phyloP scores from a whole-genome alignment of 1,284 basidiomycete genomes.

The Puccinia sorghi region DNA sequence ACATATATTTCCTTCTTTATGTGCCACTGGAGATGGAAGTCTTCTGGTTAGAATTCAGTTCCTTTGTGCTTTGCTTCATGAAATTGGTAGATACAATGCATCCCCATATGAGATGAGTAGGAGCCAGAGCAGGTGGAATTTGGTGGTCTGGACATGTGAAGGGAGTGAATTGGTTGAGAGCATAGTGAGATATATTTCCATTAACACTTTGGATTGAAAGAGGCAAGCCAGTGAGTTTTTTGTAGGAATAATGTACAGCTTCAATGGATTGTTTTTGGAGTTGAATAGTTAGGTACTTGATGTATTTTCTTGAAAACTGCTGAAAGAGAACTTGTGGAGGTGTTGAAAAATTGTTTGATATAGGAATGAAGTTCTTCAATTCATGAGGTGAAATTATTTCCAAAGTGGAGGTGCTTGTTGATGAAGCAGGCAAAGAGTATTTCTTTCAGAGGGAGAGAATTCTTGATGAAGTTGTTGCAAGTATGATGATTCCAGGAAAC shows the following conservation, averaged over 20 bases:
- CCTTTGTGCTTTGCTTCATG: background rate
- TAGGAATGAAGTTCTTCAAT: background rate
- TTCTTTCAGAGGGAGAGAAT: background rate
- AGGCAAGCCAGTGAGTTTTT: conserved; percentile 6
- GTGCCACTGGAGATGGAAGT: conserved; percentile 3
- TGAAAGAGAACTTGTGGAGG: background rate
- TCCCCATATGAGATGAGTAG: background rate
- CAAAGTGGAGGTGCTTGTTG: background rate
- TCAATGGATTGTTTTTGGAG: background rate
- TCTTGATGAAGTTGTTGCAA: background rate
- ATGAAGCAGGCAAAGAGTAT: background rate
- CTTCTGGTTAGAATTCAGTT: background rate
- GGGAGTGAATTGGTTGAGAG: background rate
- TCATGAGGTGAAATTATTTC: background rate
- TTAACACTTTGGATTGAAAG: background rate
- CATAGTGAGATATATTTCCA: background rate
- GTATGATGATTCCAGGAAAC: background rate
- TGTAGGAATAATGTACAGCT: background rate
- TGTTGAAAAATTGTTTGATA: background rate
- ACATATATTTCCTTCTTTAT: background rate
- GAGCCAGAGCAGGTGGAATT: background rate
- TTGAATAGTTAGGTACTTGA: background rate
- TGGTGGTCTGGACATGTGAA: background rate
- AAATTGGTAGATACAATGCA: background rate
- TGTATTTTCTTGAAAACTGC: background rate